Base-by-base conservation (phyloP, 1,284 basidiomycete genomes). In the Leccinum solheimii region DNA sequence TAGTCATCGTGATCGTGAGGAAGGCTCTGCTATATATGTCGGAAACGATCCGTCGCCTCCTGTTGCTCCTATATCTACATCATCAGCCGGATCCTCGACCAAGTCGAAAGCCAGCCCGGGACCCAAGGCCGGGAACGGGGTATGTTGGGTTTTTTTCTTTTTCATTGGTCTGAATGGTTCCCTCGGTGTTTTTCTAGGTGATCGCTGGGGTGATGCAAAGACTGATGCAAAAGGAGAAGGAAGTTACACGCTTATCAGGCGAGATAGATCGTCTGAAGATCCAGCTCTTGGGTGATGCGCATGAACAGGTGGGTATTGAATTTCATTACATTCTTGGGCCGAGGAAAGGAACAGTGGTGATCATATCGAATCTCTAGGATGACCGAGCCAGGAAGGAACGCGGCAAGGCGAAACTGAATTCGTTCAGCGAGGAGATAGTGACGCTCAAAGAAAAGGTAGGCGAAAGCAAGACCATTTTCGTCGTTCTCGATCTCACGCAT, bases 161-260 rank as follows among this genome's bases (percentile, higher is more conserved):
- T 53, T 32, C 19, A 43, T 53, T 23, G 45, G 55, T 11, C 32
- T 34, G 13, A 38, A 57, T 30, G 19, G 54, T 55, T 61, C 56
- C 57, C 55, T 5, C 48, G 53, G 21, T 55, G 57, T 64, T 64
- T 34, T 64, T 30, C 2, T 74, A 90, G 82, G 86, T 83, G 66
- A 83, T 92, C 62, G 84, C 88, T 65, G 91, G 90, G 2, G 73
- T 95, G n/a, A 86, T 95, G 11, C 91, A 94, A 69, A 86, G 91
- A 8, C 78, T 95, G 7, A 84, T 91, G 3, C 83, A 88, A 69
- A 95, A 94, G 73, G 94, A 95, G 77, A 94, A 91, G 71, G 86
- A 94, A 72, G 91, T 93, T 2, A 73, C 86, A 8, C 85, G 88
- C 61, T 80, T 96, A 5, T 87, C 89, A 71, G 80, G 83, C 3